Evolutionary conservation across 2,329 filamentous ascomycete species (phyloP).

Genomic region (Fusarium concolor): DNA sequence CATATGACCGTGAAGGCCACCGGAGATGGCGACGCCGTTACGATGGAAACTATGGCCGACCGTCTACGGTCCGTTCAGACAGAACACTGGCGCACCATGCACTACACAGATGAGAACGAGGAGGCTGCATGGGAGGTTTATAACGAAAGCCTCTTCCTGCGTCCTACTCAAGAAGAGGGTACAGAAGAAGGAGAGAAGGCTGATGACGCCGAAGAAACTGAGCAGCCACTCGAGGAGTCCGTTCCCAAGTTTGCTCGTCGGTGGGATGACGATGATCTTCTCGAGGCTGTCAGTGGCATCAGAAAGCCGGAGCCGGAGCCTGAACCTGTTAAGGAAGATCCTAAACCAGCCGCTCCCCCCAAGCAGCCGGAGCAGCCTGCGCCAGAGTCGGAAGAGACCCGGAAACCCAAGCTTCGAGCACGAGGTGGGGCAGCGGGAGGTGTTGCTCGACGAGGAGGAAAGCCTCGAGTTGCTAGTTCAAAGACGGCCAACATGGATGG

Average conservation of each 20-base stretch:
- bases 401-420: constrained; percentile 45
- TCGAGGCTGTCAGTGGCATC: constrained; percentile 61
- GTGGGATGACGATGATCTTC: constrained; percentile 59
- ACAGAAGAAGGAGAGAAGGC: constrained; percentile 31
- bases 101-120: constrained; percentile 85
- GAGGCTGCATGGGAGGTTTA: constrained; percentile 81
- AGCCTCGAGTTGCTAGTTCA: constrained; percentile 42
- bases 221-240: constrained; percentile 48
- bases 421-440: constrained; percentile 43
- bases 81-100: constrained; percentile 83
- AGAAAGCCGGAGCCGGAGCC: constrained; percentile 52
- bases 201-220: constrained; percentile 33
- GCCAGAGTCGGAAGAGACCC: constrained; percentile 43
- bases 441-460: constrained; percentile 46
- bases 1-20: constrained; percentile 88
- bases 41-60: constrained; percentile 78
- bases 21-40: constrained; percentile 72
- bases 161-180: constrained; percentile 28
- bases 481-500: constrained; percentile 29
- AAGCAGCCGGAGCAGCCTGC: constrained; percentile 28
- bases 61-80: constrained; percentile 82
- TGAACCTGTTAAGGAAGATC: constrained; percentile 46
- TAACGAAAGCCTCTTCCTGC: constrained; percentile 72
- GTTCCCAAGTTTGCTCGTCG: constrained; percentile 55
- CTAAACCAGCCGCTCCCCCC: constrained; percentile 37